Evolutionary conservation across 2,329 filamentous ascomycete species (phyloP), one percentile per base, ranked within the genome.

Genomic region (Plenodomus biglobosus): DNA sequence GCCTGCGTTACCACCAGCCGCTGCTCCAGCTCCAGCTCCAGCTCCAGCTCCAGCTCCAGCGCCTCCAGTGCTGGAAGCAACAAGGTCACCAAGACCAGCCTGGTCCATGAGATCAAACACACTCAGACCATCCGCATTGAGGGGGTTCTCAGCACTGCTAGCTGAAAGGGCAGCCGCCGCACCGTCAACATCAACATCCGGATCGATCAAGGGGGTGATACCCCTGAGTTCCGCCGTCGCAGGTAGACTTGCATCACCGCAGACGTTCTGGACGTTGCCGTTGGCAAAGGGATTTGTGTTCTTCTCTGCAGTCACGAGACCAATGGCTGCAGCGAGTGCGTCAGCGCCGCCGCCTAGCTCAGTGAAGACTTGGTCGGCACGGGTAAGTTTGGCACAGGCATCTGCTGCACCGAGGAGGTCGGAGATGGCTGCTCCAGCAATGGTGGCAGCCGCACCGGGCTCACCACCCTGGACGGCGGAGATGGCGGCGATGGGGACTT

Each of bases 231-330:
- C 77, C 19, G 72, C 70, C 7, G 82, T 86, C 24, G 76, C 79
- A 10, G 86, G 86, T 2, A 89, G 80, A 20, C 76, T 73, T 1
- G 84, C 73, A 55, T 88, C 83, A 32, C 75, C 79, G 71, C 86
- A 88, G 65, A 89, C 80, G 52, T 78, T 82, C 61, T 71, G 68
- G 16, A 82, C 84, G 27, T 83, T 76, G 61, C 74, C 74, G 53
- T 80, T 78, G 46, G 72, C 80, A 56, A 84, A 87, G 42, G 83
- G 84, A 75, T 88, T 88, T 75, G 86, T 86, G 79, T 88, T 88
- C 72, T 86, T 84, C 76, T 87, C 85, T 3, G 85, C 85, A 20
- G 81, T 79, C 13, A 87, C 85, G 32, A 87, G 77, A 15, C 79
- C 80, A 48, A 78, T 78, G 16, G 85, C 85, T 17, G 82, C 85